These are phyloP conservation scores for Westerdykella ornata DNA, from an alignment of 2,329 filamentous ascomycete genomes.

Conservation along the genomic window DNA sequence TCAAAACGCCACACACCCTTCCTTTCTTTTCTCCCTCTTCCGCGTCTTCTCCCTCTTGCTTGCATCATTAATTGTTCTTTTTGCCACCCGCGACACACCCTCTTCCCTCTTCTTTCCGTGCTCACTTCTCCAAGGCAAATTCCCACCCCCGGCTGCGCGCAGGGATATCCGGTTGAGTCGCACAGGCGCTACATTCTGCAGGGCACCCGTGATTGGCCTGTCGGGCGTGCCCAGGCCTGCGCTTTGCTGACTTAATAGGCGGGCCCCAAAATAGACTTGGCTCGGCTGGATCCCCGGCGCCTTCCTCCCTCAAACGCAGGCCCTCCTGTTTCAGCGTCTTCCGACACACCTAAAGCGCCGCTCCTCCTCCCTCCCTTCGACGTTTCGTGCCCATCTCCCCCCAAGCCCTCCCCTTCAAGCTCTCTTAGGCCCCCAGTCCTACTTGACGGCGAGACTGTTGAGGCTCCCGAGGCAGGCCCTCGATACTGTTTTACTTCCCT, in stretches of 20 bases:
- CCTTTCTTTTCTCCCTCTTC: too few relatives aligned
- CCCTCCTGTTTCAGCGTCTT: slow-evolving; percentile 38
- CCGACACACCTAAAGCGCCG: slow-evolving; percentile 37
- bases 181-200: too few relatives aligned
- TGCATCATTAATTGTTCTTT: too few relatives aligned
- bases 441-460: slow-evolving; percentile 32
- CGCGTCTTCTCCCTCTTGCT: too few relatives aligned
- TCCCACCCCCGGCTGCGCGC: too few relatives aligned
- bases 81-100: too few relatives aligned
- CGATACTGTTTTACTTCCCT: slow-evolving; percentile 35
- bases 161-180: too few relatives aligned
- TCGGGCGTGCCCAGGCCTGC: slow-evolving; percentile 17
- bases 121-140: too few relatives aligned
- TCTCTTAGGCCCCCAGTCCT: slow-evolving; percentile 17
- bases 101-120: too few relatives aligned
- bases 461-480: slow-evolving; percentile 35
- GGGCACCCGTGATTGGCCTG: slow-evolving; percentile 10
- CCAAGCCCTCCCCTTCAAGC: slow-evolving; percentile 30
- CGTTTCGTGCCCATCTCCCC: slow-evolving; percentile 31
- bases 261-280: slow-evolving; percentile 26
- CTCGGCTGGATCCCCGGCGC: too few relatives aligned
- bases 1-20: too few relatives aligned
- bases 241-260: slow-evolving; percentile 9
- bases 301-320: slow-evolving; percentile 29
- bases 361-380: slow-evolving; percentile 34